Percentiles rank a stretch among this genome's conserved stretches.
phyloP scores from a whole-genome alignment of 2,329 filamentous ascomycete genomes.

The Aureobasidium lini region DNA sequence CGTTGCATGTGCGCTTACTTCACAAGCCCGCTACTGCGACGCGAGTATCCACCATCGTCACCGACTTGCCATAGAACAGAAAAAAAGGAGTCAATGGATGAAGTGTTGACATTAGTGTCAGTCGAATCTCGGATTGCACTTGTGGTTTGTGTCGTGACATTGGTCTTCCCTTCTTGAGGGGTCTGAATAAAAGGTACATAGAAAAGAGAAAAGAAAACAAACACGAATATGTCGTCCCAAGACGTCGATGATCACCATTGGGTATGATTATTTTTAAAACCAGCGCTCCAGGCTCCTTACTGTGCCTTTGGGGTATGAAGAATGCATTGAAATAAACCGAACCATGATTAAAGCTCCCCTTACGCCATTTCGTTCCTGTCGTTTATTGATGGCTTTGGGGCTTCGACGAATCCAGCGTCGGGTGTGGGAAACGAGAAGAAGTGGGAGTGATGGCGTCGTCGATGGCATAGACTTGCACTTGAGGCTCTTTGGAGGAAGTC shows the following conservation, averaged over 20 bases:
- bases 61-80: neutral
- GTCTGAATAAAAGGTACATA: slow-evolving; percentile 1
- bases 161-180: neutral
- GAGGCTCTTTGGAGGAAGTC: slow-evolving; percentile 6
- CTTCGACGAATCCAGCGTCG: slow-evolving; percentile 12
- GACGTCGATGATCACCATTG: neutral
- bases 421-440: neutral
- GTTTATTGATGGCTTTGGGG: neutral
- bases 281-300: slow-evolving; percentile 7
- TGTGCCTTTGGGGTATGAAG: slow-evolving; percentile 9
- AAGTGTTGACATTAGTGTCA: neutral
- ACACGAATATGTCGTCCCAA: neutral
- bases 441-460: neutral
- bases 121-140: neutral
- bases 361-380: slow-evolving; percentile 3
- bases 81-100: neutral
- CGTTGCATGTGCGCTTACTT: slow-evolving; percentile 5
- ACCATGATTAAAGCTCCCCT: neutral
- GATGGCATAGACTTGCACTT: slow-evolving; percentile 3
- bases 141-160: neutral
- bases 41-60: slow-evolving; percentile 1
- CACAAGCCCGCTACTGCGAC: neutral
- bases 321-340: slow-evolving; percentile 2
- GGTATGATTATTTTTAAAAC: neutral
- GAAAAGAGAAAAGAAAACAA: neutral